These are phyloP conservation scores for Lonicera japonica DNA, from an alignment of 129 eudicot genomes.

Conservation along the genomic window DNA sequence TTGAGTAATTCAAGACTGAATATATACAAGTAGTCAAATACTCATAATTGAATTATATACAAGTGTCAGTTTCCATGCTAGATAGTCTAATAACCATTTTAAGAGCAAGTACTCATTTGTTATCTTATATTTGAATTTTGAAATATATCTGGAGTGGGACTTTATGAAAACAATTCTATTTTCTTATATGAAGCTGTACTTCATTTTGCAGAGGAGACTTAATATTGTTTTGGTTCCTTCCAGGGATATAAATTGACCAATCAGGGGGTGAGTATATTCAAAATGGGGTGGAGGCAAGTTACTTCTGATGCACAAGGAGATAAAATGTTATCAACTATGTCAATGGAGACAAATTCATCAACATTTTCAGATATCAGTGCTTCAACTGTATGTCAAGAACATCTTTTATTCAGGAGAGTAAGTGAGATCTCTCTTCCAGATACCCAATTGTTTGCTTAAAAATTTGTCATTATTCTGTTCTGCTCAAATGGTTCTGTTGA, in stretches of 20 bases:
- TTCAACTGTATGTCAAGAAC: conserved; percentile 20
- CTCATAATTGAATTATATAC: no score
- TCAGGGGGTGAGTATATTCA: conserved; percentile 61
- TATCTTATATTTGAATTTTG: not conserved
- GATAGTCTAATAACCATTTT: no score
- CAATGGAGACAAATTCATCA: conserved; percentile 40
- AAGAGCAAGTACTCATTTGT: not conserved
- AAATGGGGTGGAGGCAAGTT: conserved; percentile 67
- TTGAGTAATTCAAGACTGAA: no score
- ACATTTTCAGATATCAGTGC: conserved; percentile 16
- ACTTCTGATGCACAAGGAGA: conserved; percentile 44
- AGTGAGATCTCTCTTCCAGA: conserved; percentile 34
- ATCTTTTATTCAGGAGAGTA: conserved; percentile 53
- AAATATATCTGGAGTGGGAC: not conserved
- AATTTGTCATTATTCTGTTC: not conserved
- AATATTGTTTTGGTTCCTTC: conserved; percentile 7
- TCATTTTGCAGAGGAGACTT: not conserved
- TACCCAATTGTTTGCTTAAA: conserved; percentile 2
- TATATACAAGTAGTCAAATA: no score
- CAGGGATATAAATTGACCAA: conserved; percentile 82
- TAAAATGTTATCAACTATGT: conserved; percentile 65
- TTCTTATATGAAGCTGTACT: not conserved
- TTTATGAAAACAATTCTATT: not conserved
- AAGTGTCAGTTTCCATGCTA: no score
- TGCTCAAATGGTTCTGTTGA: not conserved